Base-by-base conservation (phyloP, 441 rosid genomes). In the Gossypium laxum region DNA sequence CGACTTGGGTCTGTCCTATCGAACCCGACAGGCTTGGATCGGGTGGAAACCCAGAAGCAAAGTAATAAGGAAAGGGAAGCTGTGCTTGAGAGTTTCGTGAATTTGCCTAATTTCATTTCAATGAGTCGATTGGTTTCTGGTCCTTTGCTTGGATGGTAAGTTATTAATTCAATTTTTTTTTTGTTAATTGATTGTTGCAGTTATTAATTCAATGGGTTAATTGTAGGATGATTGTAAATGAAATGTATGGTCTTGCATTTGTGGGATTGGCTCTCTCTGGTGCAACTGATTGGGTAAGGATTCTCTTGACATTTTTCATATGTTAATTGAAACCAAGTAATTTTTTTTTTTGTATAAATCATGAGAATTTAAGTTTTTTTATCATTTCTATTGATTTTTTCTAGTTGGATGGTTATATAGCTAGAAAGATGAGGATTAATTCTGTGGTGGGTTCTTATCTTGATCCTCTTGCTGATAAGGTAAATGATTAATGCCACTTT, bases 381-480 rank as follows among this genome's bases (percentile, higher is more conserved):
- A 41, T 54, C 4, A 45, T 30, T 54, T 69, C 61, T 15, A 7
- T 61, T 82, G 72, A 61, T 11, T 71, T 67, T 19, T 38, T 76
- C 69, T 79, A 93, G 97, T 76, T 93, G 71, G 98, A 93, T 87
- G 98, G 98, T 28, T 93, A 85, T 64, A 54, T 88, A 75, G 97
- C 98, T 66, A 86, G 98, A 79, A 91, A 84, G 83, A 91, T 93
- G 96, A 85, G 70, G 69, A 88, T 91, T 67, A 54, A 90, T 76
- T 93, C 98, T 26, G 97, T 93, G 1, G 96, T 93, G 78, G 98
- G 98, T 58, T 91, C 98, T 0, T 91, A 91, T 80, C 95, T 93
- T 73, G 97, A 93, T 79, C 98, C 98, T 68, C 90, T 93, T 69
- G 98, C 97, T 41, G 97, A 93, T 81, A 93, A 93, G 94, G 98